Conservation (phyloP, 495 filamentous ascomycete genomes). For the Tuber umbilicatum region DNA sequence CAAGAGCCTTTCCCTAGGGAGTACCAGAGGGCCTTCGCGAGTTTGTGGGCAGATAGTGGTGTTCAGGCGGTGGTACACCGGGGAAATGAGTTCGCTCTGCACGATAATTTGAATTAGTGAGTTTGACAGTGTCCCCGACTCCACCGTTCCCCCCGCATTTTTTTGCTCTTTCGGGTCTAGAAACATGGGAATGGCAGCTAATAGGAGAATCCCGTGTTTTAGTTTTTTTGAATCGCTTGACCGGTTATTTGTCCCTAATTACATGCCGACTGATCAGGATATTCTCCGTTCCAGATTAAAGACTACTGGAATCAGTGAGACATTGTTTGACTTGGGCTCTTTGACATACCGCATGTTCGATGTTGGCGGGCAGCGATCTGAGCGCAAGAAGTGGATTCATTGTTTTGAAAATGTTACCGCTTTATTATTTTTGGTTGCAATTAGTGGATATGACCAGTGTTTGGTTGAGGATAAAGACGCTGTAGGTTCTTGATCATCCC, state of each 20-base stretch:
- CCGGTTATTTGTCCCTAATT: conserved; percentile 76
- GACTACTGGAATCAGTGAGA: conserved; percentile 96
- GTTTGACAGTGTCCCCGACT: conserved; percentile 41
- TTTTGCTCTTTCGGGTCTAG: background rate
- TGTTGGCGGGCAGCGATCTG: conserved; percentile 92
- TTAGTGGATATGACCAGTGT: conserved; percentile 96
- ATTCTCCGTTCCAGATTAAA: conserved; percentile 84
- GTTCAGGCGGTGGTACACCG: conserved; percentile 79
- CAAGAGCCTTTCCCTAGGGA: conserved; percentile 66
- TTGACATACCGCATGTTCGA: conserved; percentile 99
- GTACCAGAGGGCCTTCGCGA: conserved; percentile 69
- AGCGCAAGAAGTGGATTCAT: conserved; percentile 99
- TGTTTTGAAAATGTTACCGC: conserved; percentile 97
- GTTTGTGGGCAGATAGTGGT: conserved; percentile 74
- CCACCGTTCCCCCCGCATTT: background rate
- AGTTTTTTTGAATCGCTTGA: conserved; percentile 92
- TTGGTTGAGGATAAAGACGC: conserved; percentile 96
- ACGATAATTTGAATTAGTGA: conserved; percentile 93
- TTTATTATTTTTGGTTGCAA: conserved; percentile 87
- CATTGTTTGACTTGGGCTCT: conserved; percentile 86
- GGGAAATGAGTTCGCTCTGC: conserved; percentile 92
- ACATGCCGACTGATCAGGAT: conserved; percentile 94
- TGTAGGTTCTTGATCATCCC: conserved; percentile 52
- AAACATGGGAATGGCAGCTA: conserved; percentile 20
- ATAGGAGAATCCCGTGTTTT: conserved; percentile 20